These are phyloP conservation scores for Monosporascus sp. DNA, from an alignment of 2,329 filamentous ascomycete genomes.

Conservation along the genomic window DNA sequence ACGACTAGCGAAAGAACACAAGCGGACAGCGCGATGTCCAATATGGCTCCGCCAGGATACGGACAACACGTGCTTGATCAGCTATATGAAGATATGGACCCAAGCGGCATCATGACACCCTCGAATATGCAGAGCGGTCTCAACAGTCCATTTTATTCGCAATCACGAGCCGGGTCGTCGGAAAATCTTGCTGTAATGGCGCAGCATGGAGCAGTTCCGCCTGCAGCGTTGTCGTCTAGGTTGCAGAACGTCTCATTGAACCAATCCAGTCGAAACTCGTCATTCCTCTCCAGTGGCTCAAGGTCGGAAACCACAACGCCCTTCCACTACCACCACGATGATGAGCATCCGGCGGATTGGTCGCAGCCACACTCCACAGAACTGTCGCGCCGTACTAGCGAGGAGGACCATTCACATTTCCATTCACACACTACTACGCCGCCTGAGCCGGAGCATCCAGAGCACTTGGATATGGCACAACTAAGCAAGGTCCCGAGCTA, in stretches of 20 bases:
- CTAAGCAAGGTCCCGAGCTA: constrained; percentile 75
- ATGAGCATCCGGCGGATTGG: constrained; percentile 30
- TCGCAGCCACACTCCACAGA: constrained; percentile 40
- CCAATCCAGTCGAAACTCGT: constrained; percentile 39
- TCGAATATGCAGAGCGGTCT: constrained; percentile 57
- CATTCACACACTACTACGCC: constrained; percentile 47
- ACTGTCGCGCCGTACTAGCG: constrained; percentile 51
- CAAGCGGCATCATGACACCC: constrained; percentile 69
- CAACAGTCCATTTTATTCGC: constrained; percentile 71
- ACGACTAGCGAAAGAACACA: constrained; percentile 32
- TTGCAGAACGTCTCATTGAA: constrained; percentile 65
- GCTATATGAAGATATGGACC: constrained; percentile 83
- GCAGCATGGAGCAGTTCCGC: constrained; percentile 38
- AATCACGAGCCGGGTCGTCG: constrained; percentile 69
- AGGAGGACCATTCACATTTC: constrained; percentile 34
- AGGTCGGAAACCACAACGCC: constrained; percentile 40
- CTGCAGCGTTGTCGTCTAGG: constrained; percentile 55
- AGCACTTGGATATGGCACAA: constrained; percentile 56
- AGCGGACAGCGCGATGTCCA: constrained; percentile 50
- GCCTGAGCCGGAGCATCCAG: constrained; percentile 37
- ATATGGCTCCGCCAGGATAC: constrained; percentile 85
- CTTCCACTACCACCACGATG: constrained; percentile 32
- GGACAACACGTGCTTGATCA: constrained; percentile 86
- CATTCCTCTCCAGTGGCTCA: constrained; percentile 40
- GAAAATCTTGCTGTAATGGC: constrained; percentile 70